Evolutionary conservation across 352 stramenopile species (phyloP), one percentile per base, ranked within the genome.

Genomic region (Pythium apleroticum): DNA sequence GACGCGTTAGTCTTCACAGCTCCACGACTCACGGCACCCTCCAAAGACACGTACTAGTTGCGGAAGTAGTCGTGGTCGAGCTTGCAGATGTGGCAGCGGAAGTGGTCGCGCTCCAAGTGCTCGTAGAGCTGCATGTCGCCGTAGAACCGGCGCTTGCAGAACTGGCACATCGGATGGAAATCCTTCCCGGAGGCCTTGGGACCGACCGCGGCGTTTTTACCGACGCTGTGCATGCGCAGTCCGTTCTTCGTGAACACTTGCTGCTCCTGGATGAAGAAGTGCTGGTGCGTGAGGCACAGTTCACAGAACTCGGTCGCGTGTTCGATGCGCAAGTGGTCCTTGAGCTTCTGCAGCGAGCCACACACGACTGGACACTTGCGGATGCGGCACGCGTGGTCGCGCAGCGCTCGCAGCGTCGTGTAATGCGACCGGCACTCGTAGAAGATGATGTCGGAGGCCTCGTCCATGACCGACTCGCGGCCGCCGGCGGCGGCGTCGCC

Each of bases 71-170:
- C 80, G 68, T 95, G 86, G 63, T 93, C 86, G 31, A 81, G 70
- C 57, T 92, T 91, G 83, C 89, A 97, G 20, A 97, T 78, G 57
- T 97, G 88, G 59, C 89, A 97, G 63, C 90, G 95, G 71, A 94
- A 97, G 61, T 97, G 89, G 57, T 97, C 86, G 48, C 89, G 89
- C 67, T 93, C 86, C 30, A 97, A 61, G 60, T 97, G 89, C 25
- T 92, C 78, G 58, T 93, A 94, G 54, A 97, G 76, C 50, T 95
- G 78, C 48, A 87, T 86, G 54, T 89, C 85, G 64, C 86, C 79
- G 54, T 97, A 97, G 60, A 90, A 96, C 2, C 88, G 84, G 25
- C 80, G 81, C 54, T 86, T 83, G 75, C 89, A 97, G 58, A 97
- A 97, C 63, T 96, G 84, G 57, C 89, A 97, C 71, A 92, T 88